Evolutionary conservation across 83 land plant genomes (phyloP), one percentile per base, ranked within the genome.

Genomic region (Thuja plicata): DNA sequence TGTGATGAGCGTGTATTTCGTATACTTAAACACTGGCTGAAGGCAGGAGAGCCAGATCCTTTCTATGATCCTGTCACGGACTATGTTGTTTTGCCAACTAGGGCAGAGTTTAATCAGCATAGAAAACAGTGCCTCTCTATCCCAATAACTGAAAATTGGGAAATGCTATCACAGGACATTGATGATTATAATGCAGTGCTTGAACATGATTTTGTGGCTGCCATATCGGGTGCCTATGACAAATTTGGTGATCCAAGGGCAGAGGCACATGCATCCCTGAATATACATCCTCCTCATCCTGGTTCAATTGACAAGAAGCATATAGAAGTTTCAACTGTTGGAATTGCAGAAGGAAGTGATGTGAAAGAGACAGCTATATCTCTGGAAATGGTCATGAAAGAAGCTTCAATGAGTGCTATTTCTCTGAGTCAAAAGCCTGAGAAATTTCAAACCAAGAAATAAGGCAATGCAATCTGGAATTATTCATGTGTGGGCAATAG

Each of bases 21-120:
- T 11, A 92, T 96, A 12, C 90, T 98, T 46, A 95, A 95, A 92
- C 94, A 92, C 81, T 98, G 99, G 99, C 91, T 98, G 86, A 93
- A 92, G 70, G 98, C 94, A 12, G 98, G 96, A 77, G 99, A 95
- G 13, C 92, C 93, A 8, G 99, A 98, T 90, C 99, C 99, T 10
- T 97, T 90, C 92, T 98, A 98, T 89, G 91, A 98, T 88, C 99
- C 99, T 50, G 43, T 96, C 17, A 94, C 92, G 40, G 99, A 98
- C 88, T 98, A 93, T 91, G 99, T 98, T 60, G 95, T 98, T 71
- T 89, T 98, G 16, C 99, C 99, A 30, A 94, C 96, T 24, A 93
- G 92, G 5, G 96, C 90, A 19, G 99, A 96, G 89, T 89, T 94
- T 34, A 97, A 94, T 54, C 92, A 70, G 73, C 91, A 91, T 88